phyloP scores from a whole-genome alignment of 306 rosid species.

The Lathyrus tuberosus region DNA sequence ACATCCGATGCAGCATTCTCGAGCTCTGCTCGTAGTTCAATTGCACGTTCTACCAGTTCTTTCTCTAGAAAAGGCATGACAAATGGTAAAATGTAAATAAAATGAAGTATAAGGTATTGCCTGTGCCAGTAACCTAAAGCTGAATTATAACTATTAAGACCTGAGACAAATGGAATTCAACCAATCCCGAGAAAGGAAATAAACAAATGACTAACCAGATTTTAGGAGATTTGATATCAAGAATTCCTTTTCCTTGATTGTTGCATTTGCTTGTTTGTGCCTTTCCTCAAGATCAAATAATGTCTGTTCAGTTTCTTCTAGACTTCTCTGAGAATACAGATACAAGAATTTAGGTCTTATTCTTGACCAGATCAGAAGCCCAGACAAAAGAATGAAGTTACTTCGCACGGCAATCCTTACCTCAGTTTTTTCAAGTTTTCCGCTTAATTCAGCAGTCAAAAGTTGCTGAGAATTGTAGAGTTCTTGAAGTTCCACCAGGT shows the following conservation, averaged over 20 bases:
- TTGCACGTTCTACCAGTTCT: conserved; percentile 80
- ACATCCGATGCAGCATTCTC: conserved; percentile 98
- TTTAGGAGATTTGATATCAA: conserved; percentile 86
- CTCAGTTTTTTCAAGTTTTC: conserved; percentile 89
- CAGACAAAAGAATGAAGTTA: conserved; percentile 23
- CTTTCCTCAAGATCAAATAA: conserved; percentile 91
- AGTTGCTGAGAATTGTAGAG: conserved; percentile 85
- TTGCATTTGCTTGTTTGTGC: conserved; percentile 91
- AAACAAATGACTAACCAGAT: conserved; percentile 67
- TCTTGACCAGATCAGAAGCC: conserved; percentile 33
- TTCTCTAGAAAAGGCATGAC: conserved; percentile 60
- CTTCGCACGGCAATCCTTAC: conserved; percentile 40
- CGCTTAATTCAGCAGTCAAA: conserved; percentile 76
- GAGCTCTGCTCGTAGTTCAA: conserved; percentile 89
- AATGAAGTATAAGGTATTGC: conserved; percentile 7
- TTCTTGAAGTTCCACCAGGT: conserved; percentile 87
- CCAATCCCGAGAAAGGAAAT: background rate
- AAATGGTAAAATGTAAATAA: conserved; percentile 5
- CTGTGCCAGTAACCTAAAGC: background rate
- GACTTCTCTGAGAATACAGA: conserved; percentile 69
- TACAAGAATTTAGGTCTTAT: conserved; percentile 31
- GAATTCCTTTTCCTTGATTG: conserved; percentile 91
- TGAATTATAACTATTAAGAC: background rate
- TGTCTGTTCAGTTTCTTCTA: conserved; percentile 78
- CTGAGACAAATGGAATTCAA: conserved; percentile 7